These are phyloP conservation scores for Chlorophyllum brunneum DNA, from an alignment of 768 basidiomycete species.

Conservation along the genomic window DNA sequence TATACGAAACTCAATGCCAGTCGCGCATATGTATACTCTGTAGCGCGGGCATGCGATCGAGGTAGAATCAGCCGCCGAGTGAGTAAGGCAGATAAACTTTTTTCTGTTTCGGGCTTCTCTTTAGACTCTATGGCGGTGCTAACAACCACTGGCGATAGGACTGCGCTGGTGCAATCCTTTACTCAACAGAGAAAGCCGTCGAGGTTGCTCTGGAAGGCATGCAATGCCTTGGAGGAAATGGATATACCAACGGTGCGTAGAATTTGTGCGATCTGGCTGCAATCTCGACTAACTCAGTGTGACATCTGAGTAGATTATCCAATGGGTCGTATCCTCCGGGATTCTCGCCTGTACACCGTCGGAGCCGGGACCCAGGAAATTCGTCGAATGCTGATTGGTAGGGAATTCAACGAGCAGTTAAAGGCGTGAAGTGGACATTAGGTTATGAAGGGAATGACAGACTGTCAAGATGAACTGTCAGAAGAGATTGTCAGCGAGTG, in stretches of 20 bases:
- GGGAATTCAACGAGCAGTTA: constrained; percentile 82
- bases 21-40: constrained; percentile 89
- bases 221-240: constrained; percentile 94
- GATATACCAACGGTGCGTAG: constrained; percentile 82
- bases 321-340: constrained; percentile 81
- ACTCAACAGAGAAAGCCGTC: constrained; percentile 88
- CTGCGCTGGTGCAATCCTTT: constrained; percentile 92
- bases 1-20: constrained; percentile 90
- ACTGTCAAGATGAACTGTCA: constrained; percentile 6
- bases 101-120: not conserved
- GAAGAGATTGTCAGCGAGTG: constrained; percentile 8
- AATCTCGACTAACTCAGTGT: constrained; percentile 8
- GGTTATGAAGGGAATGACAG: not conserved
- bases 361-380: constrained; percentile 98
- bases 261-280: not conserved
- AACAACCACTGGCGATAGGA: constrained; percentile 47
- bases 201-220: constrained; percentile 89
- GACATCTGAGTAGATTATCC: constrained; percentile 66
- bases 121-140: constrained; percentile 3
- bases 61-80: constrained; percentile 77
- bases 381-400: constrained; percentile 87
- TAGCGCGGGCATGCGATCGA: constrained; percentile 83
- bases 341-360: constrained; percentile 86
- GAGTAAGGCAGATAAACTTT: constrained; percentile 23
- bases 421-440: constrained; percentile 20